Percentiles rank a stretch among this genome's conserved stretches.
phyloP scores from a whole-genome alignment of 2,329 filamentous ascomycete species.

The Sarocladiaceae sp. region DNA sequence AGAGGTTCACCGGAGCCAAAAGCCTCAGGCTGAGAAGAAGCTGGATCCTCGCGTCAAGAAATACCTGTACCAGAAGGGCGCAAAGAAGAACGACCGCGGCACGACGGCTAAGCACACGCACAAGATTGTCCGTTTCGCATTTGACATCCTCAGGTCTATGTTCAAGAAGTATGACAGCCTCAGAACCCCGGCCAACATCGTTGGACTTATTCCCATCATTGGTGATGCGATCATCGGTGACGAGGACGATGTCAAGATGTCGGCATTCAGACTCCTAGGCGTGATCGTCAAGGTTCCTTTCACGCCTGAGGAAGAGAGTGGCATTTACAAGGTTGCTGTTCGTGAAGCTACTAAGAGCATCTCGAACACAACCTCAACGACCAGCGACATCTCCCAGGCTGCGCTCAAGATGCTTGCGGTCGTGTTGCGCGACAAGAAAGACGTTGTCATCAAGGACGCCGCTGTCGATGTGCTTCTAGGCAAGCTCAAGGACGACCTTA shows the following conservation, averaged over 20 bases:
- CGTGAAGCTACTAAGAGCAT: constrained; percentile 80
- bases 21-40: constrained; percentile 43
- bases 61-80: constrained; percentile 75
- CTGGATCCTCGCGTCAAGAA: constrained; percentile 58
- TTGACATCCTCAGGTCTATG: constrained; percentile 82
- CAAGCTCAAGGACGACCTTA: constrained; percentile 80
- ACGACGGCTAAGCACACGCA: constrained; percentile 73
- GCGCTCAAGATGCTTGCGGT: constrained; percentile 83
- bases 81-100: constrained; percentile 67
- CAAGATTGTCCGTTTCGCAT: constrained; percentile 81
- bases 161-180: constrained; percentile 79
- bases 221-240: constrained; percentile 78
- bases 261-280: constrained; percentile 77
- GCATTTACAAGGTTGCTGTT: constrained; percentile 68
- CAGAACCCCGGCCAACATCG: constrained; percentile 70
- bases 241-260: constrained; percentile 89
- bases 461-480: constrained; percentile 77
- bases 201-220: constrained; percentile 81
- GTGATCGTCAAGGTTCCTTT: constrained; percentile 82
- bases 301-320: constrained; percentile 58
- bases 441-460: constrained; percentile 69
- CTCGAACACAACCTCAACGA: constrained; percentile 69
- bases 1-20: constrained; percentile 66
- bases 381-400: constrained; percentile 78
- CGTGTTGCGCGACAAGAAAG: constrained; percentile 73